Percentiles rank a stretch among this genome's conserved stretches.
These are phyloP conservation scores for Paragyromitra xinjiangensis DNA, from an alignment of 495 filamentous ascomycete genomes.

Conservation along the genomic window DNA sequence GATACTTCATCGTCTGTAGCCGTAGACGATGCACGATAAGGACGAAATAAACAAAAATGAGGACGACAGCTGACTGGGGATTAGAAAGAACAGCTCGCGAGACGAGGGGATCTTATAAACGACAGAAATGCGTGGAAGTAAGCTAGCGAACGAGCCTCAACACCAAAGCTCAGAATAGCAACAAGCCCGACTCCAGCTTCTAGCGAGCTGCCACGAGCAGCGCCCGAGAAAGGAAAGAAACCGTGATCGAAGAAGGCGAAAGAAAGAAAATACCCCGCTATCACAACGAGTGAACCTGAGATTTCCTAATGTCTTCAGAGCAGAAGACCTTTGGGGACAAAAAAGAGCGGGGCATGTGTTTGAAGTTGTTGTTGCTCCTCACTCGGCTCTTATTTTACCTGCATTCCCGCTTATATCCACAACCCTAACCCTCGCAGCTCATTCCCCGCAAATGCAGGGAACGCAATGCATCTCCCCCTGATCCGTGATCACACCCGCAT, in stretches of 20 bases:
- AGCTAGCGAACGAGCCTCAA: neutral
- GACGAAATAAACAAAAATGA: neutral
- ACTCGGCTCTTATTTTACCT: neutral
- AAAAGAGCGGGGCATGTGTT: constrained; percentile 4
- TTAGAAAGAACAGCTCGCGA: neutral
- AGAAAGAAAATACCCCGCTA: neutral
- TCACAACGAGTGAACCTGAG: neutral
- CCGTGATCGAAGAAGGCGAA: neutral
- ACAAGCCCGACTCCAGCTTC: neutral
- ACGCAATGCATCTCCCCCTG: constrained; percentile 12
- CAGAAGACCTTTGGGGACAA: neutral
- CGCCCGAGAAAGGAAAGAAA: neutral
- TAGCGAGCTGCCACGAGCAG: neutral
- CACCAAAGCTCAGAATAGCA: neutral
- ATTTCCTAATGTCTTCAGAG: neutral
- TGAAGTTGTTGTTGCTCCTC: neutral
- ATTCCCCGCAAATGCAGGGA: constrained; percentile 27
- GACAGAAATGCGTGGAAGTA: neutral
- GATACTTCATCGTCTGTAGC: constrained; percentile 18
- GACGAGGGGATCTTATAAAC: neutral
- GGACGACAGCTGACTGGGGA: neutral
- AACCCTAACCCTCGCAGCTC: neutral
- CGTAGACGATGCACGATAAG: neutral
- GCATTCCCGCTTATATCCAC: neutral
- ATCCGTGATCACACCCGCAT: neutral